Evolutionary conservation across 345 rosid genomes (phyloP).

Genomic region (Toxicodendron radicans): DNA sequence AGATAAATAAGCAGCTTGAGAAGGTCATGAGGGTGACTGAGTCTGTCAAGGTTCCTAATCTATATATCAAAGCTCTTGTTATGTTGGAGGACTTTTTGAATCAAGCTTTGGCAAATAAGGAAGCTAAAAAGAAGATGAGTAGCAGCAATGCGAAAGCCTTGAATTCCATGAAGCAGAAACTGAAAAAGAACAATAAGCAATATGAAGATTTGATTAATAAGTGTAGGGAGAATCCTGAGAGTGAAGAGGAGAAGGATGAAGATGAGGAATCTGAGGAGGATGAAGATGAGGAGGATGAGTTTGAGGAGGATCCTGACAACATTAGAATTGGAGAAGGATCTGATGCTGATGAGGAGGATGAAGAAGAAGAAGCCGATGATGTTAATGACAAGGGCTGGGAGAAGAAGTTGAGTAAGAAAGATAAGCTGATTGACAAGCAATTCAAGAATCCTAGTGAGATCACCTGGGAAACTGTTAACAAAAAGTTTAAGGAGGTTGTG

Average conservation of each 20-base stretch:
- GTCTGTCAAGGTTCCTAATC: slow-evolving; percentile 63
- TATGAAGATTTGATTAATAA: slow-evolving; percentile 80
- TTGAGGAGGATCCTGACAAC: slow-evolving; percentile 52
- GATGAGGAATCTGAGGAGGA: slow-evolving; percentile 58
- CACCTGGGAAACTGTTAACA: slow-evolving; percentile 91
- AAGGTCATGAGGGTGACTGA: slow-evolving; percentile 84
- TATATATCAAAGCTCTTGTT: slow-evolving; percentile 77
- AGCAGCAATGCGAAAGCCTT: slow-evolving; percentile 92
- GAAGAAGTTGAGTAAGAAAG: slow-evolving; percentile 73
- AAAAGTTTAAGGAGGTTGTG: slow-evolving; percentile 86
- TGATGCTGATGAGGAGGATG: slow-evolving; percentile 48
- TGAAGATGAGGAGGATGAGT: slow-evolving; percentile 39
- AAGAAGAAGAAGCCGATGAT: slow-evolving; percentile 28
- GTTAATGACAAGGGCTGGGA: slow-evolving; percentile 51
- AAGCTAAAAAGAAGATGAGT: slow-evolving; percentile 96
- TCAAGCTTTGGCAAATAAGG: slow-evolving; percentile 85
- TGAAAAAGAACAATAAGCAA: slow-evolving; percentile 84
- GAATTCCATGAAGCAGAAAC: slow-evolving; percentile 92
- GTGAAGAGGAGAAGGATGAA: slow-evolving; percentile 56
- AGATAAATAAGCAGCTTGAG: slow-evolving; percentile 91
- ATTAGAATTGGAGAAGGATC: slow-evolving; percentile 27
- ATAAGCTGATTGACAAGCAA: slow-evolving; percentile 71
- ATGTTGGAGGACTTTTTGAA: slow-evolving; percentile 88
- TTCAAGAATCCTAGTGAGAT: slow-evolving; percentile 83
- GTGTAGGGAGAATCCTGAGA: slow-evolving; percentile 68